phyloP scores from a whole-genome alignment of 2,329 filamentous ascomycete genomes.

The Fusarium buharicum region DNA sequence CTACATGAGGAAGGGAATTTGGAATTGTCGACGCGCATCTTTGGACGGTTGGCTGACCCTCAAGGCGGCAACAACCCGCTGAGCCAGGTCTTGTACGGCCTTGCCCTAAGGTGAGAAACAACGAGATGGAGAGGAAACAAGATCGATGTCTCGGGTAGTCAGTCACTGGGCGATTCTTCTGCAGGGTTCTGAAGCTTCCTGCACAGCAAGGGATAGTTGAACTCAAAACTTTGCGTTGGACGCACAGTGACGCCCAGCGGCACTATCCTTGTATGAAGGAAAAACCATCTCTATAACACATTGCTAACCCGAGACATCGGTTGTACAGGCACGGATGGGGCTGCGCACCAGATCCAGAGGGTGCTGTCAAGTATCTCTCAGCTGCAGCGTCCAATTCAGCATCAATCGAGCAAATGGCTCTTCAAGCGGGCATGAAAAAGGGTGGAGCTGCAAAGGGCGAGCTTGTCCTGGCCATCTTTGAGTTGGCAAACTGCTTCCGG shows the following conservation, averaged over 20 bases:
- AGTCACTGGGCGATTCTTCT: background rate
- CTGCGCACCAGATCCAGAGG: constrained; percentile 74
- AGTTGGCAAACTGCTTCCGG: constrained; percentile 91
- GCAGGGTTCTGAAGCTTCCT: constrained; percentile 20
- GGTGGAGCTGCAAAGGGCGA: constrained; percentile 96
- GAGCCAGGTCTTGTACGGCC: constrained; percentile 94
- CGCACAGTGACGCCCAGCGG: constrained; percentile 1
- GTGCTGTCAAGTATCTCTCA: constrained; percentile 85
- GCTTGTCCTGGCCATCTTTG: constrained; percentile 94
- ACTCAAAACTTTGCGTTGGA: constrained; percentile 18
- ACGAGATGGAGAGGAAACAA: background rate
- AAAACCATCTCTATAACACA: constrained; percentile 3
- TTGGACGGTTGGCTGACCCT: constrained; percentile 84
- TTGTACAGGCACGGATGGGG: constrained; percentile 87
- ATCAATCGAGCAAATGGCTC: constrained; percentile 83
- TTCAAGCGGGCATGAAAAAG: constrained; percentile 88
- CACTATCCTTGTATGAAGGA: constrained; percentile 3
- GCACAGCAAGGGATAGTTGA: constrained; percentile 1
- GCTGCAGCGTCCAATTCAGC: constrained; percentile 92
- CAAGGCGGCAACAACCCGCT: constrained; percentile 89
- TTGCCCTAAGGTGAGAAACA: constrained; percentile 78
- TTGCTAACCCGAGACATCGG: constrained; percentile 30
- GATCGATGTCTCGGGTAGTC: constrained; percentile 25
- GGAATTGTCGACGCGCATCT: constrained; percentile 82
- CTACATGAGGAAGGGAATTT: constrained; percentile 88